Conservation (phyloP, 106 monocot genomes). For the Agapanthus africanus region DNA sequence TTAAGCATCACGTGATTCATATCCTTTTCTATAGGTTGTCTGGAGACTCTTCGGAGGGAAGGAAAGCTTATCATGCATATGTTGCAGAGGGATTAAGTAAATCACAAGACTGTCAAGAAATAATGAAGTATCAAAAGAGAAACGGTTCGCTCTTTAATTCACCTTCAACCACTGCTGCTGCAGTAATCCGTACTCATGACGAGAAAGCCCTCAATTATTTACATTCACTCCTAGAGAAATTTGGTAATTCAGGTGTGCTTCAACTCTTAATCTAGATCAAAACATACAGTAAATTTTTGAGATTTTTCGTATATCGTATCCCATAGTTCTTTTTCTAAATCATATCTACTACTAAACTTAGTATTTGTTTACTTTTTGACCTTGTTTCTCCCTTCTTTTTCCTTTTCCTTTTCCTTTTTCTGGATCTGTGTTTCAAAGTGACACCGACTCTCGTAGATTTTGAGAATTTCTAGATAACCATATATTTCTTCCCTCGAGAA, state of each 20-base stretch:
- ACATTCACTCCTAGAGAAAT: conserved; percentile 29
- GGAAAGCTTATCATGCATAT: conserved; percentile 64
- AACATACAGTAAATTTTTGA: too few species aligned
- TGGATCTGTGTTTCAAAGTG: too few species aligned
- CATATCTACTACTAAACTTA: background rate
- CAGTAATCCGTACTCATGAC: conserved; percentile 33
- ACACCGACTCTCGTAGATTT: too few species aligned
- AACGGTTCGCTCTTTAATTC: conserved; percentile 92
- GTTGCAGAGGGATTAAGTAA: conserved; percentile 69
- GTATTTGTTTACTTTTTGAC: background rate
- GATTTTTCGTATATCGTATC: too few species aligned
- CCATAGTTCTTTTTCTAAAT: too few species aligned
- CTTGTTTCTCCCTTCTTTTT: conserved; percentile 5
- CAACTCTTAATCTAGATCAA: too few species aligned
- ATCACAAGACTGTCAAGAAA: conserved; percentile 36
- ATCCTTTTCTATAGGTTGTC: too few species aligned
- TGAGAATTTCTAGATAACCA: too few species aligned
- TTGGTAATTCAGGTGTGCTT: conserved; percentile 78
- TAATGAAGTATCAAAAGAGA: conserved; percentile 69
- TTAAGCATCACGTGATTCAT: too few species aligned
- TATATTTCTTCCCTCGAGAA: too few species aligned
- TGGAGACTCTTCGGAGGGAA: conserved; percentile 32
- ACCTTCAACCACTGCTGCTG: conserved; percentile 80
- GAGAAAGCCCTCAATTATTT: conserved; percentile 57
- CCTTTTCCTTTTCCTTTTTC: too few species aligned